phyloP scores from a whole-genome alignment of 2,329 filamentous ascomycete genomes.

The Leptographium procerum region DNA sequence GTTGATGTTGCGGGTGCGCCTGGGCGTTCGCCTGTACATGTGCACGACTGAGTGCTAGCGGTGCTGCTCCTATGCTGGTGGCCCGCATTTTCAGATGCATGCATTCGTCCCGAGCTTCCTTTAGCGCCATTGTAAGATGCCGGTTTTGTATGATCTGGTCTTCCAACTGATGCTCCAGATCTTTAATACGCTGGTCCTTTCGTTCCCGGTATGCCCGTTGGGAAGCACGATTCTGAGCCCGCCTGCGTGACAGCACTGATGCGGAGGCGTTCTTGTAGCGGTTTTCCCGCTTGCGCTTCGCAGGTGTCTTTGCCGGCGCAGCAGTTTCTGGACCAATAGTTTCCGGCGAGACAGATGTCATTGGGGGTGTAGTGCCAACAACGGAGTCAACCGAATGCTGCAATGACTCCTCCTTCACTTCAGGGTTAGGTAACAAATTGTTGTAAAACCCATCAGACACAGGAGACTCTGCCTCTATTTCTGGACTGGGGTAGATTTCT shows the following conservation, averaged over 20 bases:
- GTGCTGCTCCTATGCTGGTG: background rate
- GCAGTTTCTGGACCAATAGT: slow-evolving; percentile 4
- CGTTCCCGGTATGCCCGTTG: slow-evolving; percentile 50
- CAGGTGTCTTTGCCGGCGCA: slow-evolving; percentile 21
- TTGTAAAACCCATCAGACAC: background rate
- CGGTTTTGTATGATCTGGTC: background rate
- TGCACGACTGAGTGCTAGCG: too few species aligned
- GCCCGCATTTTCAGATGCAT: background rate
- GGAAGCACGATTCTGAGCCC: slow-evolving; percentile 49
- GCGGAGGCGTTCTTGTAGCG: slow-evolving; percentile 41
- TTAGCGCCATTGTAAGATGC: background rate
- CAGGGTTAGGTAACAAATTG: background rate
- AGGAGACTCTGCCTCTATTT: slow-evolving; percentile 15
- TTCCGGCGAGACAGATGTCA: background rate
- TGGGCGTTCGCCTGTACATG: too few species aligned
- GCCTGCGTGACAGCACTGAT: slow-evolving; percentile 39
- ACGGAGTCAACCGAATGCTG: slow-evolving; percentile 7
- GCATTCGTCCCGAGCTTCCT: background rate
- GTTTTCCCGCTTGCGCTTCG: slow-evolving; percentile 39
- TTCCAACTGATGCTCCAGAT: slow-evolving; percentile 45
- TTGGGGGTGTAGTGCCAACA: background rate
- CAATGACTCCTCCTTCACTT: slow-evolving; percentile 15
- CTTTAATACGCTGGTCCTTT: slow-evolving; percentile 54
- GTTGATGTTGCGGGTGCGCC: slow-evolving; percentile 49
- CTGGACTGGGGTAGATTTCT: slow-evolving; percentile 23